Percentiles rank a stretch among this genome's conserved stretches.
Conservation (phyloP, 2,329 filamentous ascomycete genomes). For the Akanthomyces muscarius region DNA sequence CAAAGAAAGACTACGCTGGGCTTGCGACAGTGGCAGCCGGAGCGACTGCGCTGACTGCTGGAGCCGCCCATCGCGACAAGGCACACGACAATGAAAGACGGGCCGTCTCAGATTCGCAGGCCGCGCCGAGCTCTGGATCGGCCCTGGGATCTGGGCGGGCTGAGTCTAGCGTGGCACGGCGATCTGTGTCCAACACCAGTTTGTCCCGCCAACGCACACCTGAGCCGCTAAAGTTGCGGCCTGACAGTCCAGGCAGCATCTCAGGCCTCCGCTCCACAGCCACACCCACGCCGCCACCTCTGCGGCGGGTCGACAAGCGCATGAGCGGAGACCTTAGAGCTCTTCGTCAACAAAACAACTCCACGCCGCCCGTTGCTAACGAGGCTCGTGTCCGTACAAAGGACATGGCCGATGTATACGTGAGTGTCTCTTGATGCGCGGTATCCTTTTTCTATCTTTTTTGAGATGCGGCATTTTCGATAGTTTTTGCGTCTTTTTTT, state of each 20-base stretch:
- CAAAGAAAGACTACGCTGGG: constrained; percentile 29
- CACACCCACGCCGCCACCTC: constrained; percentile 52
- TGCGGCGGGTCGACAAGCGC: constrained; percentile 64
- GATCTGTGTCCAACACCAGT: constrained; percentile 52
- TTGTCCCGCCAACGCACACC: constrained; percentile 49
- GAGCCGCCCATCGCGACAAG: not conserved
- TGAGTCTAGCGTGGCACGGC: constrained; percentile 30
- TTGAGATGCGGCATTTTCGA: not conserved
- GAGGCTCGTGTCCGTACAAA: constrained; percentile 79
- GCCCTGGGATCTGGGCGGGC: constrained; percentile 18
- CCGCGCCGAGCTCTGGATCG: not conserved
- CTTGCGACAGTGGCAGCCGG: constrained; percentile 19
- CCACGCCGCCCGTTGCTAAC: constrained; percentile 69
- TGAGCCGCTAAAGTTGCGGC: constrained; percentile 52
- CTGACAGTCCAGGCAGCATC: constrained; percentile 58
- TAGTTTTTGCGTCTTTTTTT: not conserved
- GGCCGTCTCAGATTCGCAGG: constrained; percentile 36
- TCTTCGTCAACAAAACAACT: constrained; percentile 36
- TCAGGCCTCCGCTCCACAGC: constrained; percentile 43
- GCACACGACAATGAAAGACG: constrained; percentile 8
- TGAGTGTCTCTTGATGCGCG: constrained; percentile 52
- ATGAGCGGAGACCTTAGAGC: constrained; percentile 68
- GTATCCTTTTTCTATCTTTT: constrained; percentile 12
- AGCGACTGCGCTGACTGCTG: constrained; percentile 16
- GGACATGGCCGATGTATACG: constrained; percentile 91